Conservation (phyloP, 2,329 filamentous ascomycete genomes). For the Phoma sp. region DNA sequence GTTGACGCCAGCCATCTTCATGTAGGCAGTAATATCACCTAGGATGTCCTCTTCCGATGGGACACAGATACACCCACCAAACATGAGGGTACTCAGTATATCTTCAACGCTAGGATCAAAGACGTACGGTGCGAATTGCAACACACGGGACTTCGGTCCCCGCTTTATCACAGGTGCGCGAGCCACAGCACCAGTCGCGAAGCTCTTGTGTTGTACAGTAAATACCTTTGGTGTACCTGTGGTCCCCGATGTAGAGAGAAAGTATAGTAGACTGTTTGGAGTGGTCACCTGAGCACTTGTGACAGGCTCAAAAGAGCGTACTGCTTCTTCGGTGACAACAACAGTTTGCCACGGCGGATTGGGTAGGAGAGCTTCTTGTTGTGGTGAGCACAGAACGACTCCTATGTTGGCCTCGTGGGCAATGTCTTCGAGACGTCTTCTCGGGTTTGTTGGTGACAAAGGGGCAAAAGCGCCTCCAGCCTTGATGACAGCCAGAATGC, state of each 20-base stretch:
- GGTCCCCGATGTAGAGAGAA: slow-evolving; percentile 32
- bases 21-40: slow-evolving; percentile 48
- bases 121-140: slow-evolving; percentile 39
- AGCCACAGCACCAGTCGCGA: slow-evolving; percentile 15
- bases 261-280: slow-evolving; percentile 27
- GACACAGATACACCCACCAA: slow-evolving; percentile 38
- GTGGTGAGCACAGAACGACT: slow-evolving; percentile 21
- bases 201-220: slow-evolving; percentile 31
- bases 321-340: slow-evolving; percentile 18
- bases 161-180: slow-evolving; percentile 27
- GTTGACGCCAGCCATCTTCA: slow-evolving; percentile 28
- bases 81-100: slow-evolving; percentile 35
- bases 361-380: slow-evolving; percentile 20
- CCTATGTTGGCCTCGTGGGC: slow-evolving; percentile 24
- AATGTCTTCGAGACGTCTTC: slow-evolving; percentile 24
- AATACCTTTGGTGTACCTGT: slow-evolving; percentile 37
- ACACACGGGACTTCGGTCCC: slow-evolving; percentile 27
- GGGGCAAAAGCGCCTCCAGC: slow-evolving; percentile 36
- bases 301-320: slow-evolving; percentile 15
- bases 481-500: slow-evolving; percentile 38
- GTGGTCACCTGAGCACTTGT: background rate
- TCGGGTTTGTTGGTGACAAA: slow-evolving; percentile 26
- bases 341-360: slow-evolving; percentile 9
- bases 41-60: slow-evolving; percentile 47
- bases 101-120: slow-evolving; percentile 40